Percentiles rank a stretch among this genome's conserved stretches.
These are phyloP conservation scores for Chenopodium album DNA, from an alignment of 148 eudicot genomes.

Conservation along the genomic window DNA sequence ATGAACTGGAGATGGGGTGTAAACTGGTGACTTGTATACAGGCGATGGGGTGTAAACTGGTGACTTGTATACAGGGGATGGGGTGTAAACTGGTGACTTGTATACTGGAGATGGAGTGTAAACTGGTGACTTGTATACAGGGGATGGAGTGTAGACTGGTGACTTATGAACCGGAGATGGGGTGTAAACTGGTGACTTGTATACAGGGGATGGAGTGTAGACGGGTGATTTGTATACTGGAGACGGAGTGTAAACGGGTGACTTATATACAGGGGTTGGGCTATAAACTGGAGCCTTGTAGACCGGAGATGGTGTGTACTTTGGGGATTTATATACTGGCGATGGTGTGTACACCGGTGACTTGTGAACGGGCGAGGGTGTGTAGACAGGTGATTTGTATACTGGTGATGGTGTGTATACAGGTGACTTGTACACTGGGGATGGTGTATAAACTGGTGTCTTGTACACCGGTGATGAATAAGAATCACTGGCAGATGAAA, in stretches of 20 bases:
- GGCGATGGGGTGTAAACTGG: neutral
- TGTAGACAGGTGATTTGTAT: too few relatives aligned
- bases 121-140: neutral
- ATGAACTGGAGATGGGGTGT: neutral
- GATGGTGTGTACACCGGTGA: too few relatives aligned
- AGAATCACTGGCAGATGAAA: conserved; percentile 3
- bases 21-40: neutral
- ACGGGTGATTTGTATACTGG: neutral
- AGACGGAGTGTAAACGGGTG: neutral
- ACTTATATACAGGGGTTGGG: neutral
- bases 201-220: neutral
- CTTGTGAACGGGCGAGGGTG: too few relatives aligned
- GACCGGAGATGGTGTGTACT: neutral
- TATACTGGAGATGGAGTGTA: neutral
- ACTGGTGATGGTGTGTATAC: neutral
- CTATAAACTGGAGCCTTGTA: neutral
- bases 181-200: neutral
- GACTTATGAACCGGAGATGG: neutral
- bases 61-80: neutral
- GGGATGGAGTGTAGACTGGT: neutral
- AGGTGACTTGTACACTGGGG: neutral
- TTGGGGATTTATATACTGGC: neutral
- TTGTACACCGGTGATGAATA: neutral
- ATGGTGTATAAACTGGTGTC: neutral
- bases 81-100: neutral